Evolutionary conservation across 1,284 basidiomycete species (phyloP), one percentile per base, ranked within the genome.

Genomic region (Pholiota adiposa): DNA sequence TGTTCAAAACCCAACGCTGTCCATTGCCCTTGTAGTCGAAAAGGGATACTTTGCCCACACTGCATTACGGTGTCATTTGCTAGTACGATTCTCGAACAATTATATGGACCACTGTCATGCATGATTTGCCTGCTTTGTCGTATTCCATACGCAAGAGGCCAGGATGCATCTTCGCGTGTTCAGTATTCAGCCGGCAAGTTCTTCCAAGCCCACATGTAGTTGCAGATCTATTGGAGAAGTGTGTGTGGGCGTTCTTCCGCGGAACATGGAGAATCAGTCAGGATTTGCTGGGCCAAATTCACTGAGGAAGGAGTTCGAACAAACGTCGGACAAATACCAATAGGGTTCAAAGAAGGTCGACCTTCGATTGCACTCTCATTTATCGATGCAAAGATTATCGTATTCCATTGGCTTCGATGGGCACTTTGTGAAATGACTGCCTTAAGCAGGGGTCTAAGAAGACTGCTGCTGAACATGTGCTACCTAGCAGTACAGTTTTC

Each of bases 281-380:
- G 21, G 18, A 12, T 46, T 25, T 46, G 21, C 44, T n/a, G 44
- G 14, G 12, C 23, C 14, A 53, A 27, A 18, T 29, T 36, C 33
- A 9, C 41, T 14, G 36, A 18, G 25, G 23, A 52, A 27, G 27
- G 23, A 31, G 25, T 27, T 40, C 51, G 51, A 40, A 36, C 14
- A 25, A 53, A 53, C 23, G 27, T 53, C 51, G 51, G 51, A n/a
- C 41, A 21, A 53, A 53, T 41, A 40, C 38, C 5, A 16, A 36
- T 16, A 16, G 38, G 14, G 36, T 18, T 29, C n/a, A 40, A 52
- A 38, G 34, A 5, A n/a, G 16, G 18, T 41, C 51, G 18, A 16
- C 14, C 50, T 36, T 36, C 51, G 9, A 25, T 40, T 27, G 11
- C 51, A 31, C 21, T 9, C 21, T 34, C 23, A 38, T 18, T 33